Conservation (phyloP, 495 filamentous ascomycete species). For the Lepidopterella palustris region DNA sequence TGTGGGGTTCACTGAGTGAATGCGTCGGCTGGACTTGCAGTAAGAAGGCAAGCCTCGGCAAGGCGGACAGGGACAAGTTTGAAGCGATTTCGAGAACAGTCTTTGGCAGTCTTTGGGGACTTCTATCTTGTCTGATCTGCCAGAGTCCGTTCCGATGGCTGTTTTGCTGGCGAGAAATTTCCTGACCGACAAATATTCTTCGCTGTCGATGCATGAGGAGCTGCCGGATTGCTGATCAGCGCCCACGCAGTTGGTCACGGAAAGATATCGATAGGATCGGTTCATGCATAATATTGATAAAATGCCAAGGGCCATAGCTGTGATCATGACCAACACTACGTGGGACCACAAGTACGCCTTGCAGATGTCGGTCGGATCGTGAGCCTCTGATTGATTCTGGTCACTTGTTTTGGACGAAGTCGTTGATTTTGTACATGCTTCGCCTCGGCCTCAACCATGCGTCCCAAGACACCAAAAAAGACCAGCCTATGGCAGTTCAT, state of each 20-base stretch:
- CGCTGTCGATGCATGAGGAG: not conserved
- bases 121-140: no score
- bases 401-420: no score
- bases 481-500: no score
- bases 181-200: no score
- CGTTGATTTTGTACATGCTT: no score
- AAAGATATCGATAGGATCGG: slow-evolving; percentile 2
- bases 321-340: slow-evolving; percentile 24
- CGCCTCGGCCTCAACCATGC: no score
- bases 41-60: not conserved
- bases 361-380: not conserved
- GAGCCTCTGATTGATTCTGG: not conserved
- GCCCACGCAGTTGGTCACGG: slow-evolving; percentile 11
- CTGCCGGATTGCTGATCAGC: slow-evolving; percentile 4
- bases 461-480: no score
- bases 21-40: not conserved
- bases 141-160: no score
- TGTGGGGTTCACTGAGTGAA: not conserved
- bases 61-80: not conserved
- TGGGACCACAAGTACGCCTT: slow-evolving; percentile 4
- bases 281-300: slow-evolving; percentile 15
- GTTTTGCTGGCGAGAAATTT: not conserved
- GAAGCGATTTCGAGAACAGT: not conserved
- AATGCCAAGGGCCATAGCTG: slow-evolving; percentile 9
- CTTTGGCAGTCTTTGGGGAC: not conserved